These are phyloP conservation scores for Gnaphalium uliginosum DNA, from an alignment of 129 eudicot species.

Conservation along the genomic window DNA sequence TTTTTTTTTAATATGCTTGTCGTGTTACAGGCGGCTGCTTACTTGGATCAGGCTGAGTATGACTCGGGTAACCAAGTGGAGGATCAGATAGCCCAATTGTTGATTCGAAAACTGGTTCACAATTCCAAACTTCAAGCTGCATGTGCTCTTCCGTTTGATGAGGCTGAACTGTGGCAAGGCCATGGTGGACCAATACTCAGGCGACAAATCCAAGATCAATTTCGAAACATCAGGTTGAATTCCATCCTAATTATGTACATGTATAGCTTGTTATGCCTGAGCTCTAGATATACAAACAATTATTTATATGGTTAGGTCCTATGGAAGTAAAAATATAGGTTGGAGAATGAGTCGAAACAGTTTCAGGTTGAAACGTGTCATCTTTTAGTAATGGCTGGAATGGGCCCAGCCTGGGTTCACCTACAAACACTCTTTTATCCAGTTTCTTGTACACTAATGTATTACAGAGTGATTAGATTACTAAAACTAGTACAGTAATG, in stretches of 20 bases:
- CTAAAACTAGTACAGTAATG: background rate
- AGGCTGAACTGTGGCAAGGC: slow-evolving; percentile 94
- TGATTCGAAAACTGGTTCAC: slow-evolving; percentile 64
- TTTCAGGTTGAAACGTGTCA: background rate
- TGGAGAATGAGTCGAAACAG: background rate
- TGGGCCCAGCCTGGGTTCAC: background rate
- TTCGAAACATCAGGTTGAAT: slow-evolving; percentile 77
- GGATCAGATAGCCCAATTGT: slow-evolving; percentile 75
- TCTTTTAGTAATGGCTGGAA: background rate
- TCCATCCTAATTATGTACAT: background rate
- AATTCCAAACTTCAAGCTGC: slow-evolving; percentile 83
- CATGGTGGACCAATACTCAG: slow-evolving; percentile 85
- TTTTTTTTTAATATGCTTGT: background rate
- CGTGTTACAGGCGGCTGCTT: slow-evolving; percentile 62
- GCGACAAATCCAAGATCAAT: slow-evolving; percentile 84
- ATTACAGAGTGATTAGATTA: background rate
- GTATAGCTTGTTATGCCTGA: slow-evolving; percentile 13
- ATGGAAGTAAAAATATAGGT: background rate
- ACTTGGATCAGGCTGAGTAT: slow-evolving; percentile 94
- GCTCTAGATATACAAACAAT: background rate
- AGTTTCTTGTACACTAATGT: too few species aligned
- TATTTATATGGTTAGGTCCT: background rate
- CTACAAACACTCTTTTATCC: background rate
- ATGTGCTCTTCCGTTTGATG: slow-evolving; percentile 95
- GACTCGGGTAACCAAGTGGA: slow-evolving; percentile 86